These are phyloP conservation scores for Balakata baccata DNA, from an alignment of 345 rosid genomes.

Conservation along the genomic window DNA sequence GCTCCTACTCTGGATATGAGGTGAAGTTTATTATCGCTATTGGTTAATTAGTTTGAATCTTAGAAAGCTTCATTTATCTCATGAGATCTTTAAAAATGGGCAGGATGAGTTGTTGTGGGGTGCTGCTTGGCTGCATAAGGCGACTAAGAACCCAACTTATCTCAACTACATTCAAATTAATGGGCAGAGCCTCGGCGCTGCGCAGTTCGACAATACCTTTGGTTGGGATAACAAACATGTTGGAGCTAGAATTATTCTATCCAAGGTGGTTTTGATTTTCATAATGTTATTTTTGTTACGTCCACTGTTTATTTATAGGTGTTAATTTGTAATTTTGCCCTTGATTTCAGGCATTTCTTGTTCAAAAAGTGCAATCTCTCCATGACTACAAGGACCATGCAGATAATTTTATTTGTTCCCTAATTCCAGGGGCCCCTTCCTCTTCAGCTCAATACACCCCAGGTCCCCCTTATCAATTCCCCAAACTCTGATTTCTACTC, in stretches of 20 bases:
- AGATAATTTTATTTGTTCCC: conserved; percentile 89
- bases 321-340: neutral
- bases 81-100: neutral
- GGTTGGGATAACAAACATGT: conserved; percentile 40
- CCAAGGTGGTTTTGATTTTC: conserved; percentile 15
- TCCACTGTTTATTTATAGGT: neutral
- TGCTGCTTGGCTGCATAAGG: conserved; percentile 36
- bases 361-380: conserved; percentile 66
- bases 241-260: conserved; percentile 36
- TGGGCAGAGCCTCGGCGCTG: conserved; percentile 31
- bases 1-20: conserved; percentile 58
- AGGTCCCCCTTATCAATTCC: conserved; percentile 36
- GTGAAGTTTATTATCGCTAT: conserved; percentile 13
- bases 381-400: conserved; percentile 94
- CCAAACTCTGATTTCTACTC: neutral
- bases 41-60: neutral
- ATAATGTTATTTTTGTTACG: neutral
- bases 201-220: conserved; percentile 31
- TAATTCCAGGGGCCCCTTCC: conserved; percentile 80
- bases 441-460: conserved; percentile 82
- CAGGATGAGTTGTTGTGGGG: conserved; percentile 39
- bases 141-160: conserved; percentile 29
- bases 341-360: conserved; percentile 60
- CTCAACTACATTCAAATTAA: conserved; percentile 32
- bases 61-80: neutral